Percentiles rank a stretch among this genome's conserved stretches.
These are phyloP conservation scores for Rhodamnia rubescens DNA, from an alignment of 345 rosid species.

Conservation along the genomic window DNA sequence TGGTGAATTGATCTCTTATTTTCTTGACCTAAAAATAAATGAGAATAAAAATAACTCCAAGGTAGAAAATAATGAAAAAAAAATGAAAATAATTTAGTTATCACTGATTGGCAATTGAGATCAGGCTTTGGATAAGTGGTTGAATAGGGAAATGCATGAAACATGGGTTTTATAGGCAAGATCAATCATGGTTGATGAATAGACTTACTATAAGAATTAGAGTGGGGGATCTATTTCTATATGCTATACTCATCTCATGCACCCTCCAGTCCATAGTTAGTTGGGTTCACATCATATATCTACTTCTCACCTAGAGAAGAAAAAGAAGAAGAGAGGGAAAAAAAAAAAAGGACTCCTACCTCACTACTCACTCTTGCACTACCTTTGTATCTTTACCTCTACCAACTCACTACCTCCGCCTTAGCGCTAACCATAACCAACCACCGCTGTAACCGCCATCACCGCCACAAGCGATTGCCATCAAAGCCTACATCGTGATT, in stretches of 20 bases:
- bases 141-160: neutral
- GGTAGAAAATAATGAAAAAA: neutral
- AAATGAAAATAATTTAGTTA: neutral
- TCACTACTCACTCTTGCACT: neutral
- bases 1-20: neutral
- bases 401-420: too few species aligned
- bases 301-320: neutral
- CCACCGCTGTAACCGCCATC: fast-evolving
- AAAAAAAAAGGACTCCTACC: neutral
- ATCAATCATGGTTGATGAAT: neutral
- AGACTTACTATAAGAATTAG: neutral
- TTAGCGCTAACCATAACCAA: neutral
- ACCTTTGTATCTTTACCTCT: neutral
- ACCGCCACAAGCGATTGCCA: neutral
- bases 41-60: neutral
- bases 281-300: neutral
- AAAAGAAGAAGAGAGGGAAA: neutral
- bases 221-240: neutral
- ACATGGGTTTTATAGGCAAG: neutral
- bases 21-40: neutral
- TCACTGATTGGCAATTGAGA: neutral
- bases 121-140: neutral
- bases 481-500: fast-evolving
- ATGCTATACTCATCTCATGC: too few species aligned
- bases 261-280: neutral